These are phyloP conservation scores for Fraxinus sp. DNA, from an alignment of 305 asterid species.

Conservation along the genomic window DNA sequence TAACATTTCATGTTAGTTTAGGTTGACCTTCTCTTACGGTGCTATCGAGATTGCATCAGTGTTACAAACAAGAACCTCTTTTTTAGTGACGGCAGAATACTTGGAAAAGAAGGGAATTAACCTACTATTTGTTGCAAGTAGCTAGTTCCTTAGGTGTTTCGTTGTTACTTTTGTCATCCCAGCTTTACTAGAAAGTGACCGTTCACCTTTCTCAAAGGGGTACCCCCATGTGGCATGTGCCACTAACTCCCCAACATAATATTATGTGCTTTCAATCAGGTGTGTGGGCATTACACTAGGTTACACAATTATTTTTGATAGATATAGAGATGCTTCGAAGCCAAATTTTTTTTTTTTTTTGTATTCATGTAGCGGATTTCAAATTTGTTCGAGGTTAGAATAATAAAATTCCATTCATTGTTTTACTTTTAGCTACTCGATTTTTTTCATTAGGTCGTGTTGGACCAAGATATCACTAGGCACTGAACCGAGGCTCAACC, in stretches of 20 bases:
- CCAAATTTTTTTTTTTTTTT: too few species aligned
- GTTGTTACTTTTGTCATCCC: slow-evolving; percentile 20
- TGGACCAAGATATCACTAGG: neutral
- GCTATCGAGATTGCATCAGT: neutral
- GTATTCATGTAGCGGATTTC: neutral
- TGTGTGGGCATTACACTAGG: neutral
- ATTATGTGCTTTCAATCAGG: neutral
- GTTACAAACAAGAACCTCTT: neutral
- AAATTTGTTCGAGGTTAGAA: neutral
- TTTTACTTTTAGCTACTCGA: neutral
- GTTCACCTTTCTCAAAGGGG: slow-evolving; percentile 15
- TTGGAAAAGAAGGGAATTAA: neutral
- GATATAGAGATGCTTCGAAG: neutral
- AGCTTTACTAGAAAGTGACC: slow-evolving; percentile 18
- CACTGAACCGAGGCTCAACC: neutral
- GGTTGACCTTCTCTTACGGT: neutral
- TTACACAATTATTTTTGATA: neutral
- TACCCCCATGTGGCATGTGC: slow-evolving; percentile 29
- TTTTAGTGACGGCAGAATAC: neutral
- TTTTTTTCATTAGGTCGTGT: neutral
- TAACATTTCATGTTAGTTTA: neutral
- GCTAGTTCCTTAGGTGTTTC: slow-evolving; percentile 5
- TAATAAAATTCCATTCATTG: neutral
- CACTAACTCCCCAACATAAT: slow-evolving; percentile 7
- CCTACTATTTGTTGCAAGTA: neutral